Evolutionary conservation across 2,329 filamentous ascomycete genomes (phyloP), one percentile per base, ranked within the genome.

Genomic region (Teratosphaeria epicoccoides): DNA sequence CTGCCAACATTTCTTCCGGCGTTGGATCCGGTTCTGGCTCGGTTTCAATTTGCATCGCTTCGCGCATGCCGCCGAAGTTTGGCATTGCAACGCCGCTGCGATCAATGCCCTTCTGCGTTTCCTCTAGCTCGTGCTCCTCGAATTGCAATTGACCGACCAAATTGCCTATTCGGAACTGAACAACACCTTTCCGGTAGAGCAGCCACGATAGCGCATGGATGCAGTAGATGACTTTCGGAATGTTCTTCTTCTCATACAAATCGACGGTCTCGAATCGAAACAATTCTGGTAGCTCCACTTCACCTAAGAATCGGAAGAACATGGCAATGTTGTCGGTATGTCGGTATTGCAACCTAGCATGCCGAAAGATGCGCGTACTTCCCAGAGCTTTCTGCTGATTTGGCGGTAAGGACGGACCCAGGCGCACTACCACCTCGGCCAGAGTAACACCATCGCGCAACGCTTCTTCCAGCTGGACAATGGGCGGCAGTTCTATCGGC

Each of bases 231-330:
- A 97, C 94, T 69, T 97, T 98, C 3, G 93, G 93, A 1, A 97
- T 94, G 63, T 98, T 98, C 72, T 98, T 98, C 76, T 97, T 98
- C 71, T 98, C 94, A 73, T 98, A 98, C 11, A 98, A 73, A 70
- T 98, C 93, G 57, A 97, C 95, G 45, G 97, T 77, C 68, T 98
- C 93, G 68, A 98, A 98, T 52, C 91, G 83, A 69, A 98, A 98
- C 17, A 98, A 79, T 61, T 98, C 94, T 1, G 93, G 93, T 2
- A 98, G 75, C 63, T 95, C 87, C 7, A 96, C 83, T 55, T 96
- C 88, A 57, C 91, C 87, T 1, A 98, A 78, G 59, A 95, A 95
- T 52, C 87, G 83, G 72, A 97, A 97, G 73, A 98, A 98, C 47
- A 93, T 81, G 43, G 89, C 91, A 57, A 97, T 96, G 60, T 98